Base-by-base conservation (phyloP, 78 protist species). In the Dictyostelium brefeldianum region DNA sequence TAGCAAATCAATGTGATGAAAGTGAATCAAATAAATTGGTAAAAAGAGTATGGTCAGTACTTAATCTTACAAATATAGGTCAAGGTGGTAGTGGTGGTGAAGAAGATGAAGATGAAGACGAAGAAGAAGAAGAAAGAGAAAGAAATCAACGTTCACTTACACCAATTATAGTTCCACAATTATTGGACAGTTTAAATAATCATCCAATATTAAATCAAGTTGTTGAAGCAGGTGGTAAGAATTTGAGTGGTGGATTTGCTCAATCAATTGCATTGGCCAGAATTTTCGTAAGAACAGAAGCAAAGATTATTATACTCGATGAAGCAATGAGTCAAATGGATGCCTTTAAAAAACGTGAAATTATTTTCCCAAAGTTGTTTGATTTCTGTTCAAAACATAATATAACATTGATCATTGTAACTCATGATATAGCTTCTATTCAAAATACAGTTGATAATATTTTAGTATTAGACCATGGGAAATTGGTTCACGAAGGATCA, bases 381-480 rank as follows among this genome's bases (percentile, higher is more conserved):
- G 64, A 62, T 8, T 82, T 90, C 54, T 87, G 80, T 2, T 78
- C 62, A n/a, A 79, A 41, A 73, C 62, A 90, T 57, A 65, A 79
- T 41, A 82, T 82, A 27, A 81, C 95, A 8, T 46, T 90, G 12
- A 82, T 90, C 43, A 75, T 90, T 18, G 90, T 90, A 6, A 74
- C 95, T 14, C 95, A 90, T 27, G 90, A 90, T 36, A 4, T 82
- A 4, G 59, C 54, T 0, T 31, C 59, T 0, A 29, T 90, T 1
- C 89, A 90, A 65, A 81, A 79, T 29, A 31, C 53, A 2, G 93
- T 87, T 31, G 95, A 90, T 22, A 87, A 90, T 80, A 90, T 90
- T 7, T 82, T 90, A 65, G 90, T 90, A 15, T 59, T 90, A 12
- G 95, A 90, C 22, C 89, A 90, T 53, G 95, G 95, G 67, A 78